These are phyloP conservation scores for Daedaleopsis nitida DNA, from an alignment of 768 basidiomycete genomes.

Conservation along the genomic window DNA sequence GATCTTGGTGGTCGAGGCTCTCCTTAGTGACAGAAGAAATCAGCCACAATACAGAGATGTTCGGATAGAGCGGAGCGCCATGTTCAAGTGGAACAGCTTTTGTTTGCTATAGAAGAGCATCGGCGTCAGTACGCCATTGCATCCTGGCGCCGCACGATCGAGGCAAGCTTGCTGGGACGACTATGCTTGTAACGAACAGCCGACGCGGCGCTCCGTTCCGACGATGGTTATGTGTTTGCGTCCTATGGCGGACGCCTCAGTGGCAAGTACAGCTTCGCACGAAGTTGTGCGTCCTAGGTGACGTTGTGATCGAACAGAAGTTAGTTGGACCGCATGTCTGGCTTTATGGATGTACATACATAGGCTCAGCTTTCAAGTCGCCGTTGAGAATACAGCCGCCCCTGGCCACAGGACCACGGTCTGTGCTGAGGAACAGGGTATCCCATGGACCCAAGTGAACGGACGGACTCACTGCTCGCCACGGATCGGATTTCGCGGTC, in stretches of 20 bases:
- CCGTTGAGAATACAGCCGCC: too few species aligned
- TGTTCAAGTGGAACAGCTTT: background rate
- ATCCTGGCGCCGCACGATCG: background rate
- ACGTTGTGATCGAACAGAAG: background rate
- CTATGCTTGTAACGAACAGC: background rate
- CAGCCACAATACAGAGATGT: background rate
- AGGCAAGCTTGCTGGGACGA: background rate
- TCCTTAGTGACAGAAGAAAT: background rate
- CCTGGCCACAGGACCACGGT: too few species aligned
- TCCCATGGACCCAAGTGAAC: too few species aligned
- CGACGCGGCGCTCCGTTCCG: background rate
- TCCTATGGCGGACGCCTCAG: background rate
- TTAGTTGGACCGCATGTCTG: too few species aligned
- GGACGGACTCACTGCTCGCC: background rate
- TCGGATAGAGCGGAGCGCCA: background rate
- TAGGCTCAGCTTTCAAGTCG: too few species aligned
- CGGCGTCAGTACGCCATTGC: background rate
- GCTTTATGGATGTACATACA: too few species aligned
- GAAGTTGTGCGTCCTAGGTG: background rate
- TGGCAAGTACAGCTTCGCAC: background rate
- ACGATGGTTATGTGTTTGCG: background rate
- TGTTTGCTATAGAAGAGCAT: background rate
- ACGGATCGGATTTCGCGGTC: background rate
- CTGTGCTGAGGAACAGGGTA: too few species aligned
- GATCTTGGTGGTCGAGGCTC: background rate